Evolutionary conservation across 2,329 filamentous ascomycete species (phyloP), one percentile per base, ranked within the genome.

Genomic region (Biscogniauxia sp.): DNA sequence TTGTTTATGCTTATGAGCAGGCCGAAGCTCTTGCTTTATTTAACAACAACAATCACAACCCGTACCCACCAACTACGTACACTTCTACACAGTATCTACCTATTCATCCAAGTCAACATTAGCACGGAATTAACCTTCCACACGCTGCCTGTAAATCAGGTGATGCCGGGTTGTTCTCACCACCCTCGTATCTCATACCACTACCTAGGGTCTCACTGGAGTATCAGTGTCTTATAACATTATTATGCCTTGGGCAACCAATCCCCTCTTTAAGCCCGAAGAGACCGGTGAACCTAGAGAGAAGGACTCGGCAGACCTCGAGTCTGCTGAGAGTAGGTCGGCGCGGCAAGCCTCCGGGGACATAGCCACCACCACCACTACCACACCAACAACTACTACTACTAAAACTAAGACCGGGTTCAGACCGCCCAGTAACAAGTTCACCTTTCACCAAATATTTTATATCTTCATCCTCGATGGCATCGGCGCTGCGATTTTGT

Each of bases 391-490:
- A 7, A 53, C n/a, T 23, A 53, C 45, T 23, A 53, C 45, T 50
- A 20, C 20, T 32, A 60, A 63, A n/a, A 54, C 61, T 45, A 58
- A 56, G 20, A 2, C 37, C 7, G 15, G 37, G 15, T 63, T 71
- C 60, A 69, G 64, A 37, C 59, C 61, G 49, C 78, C 81, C 19
- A 81, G 75, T 50, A 58, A 68, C 5, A 66, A 66, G n/a, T 66
- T 81, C 28, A 82, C 78, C 2, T 63, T 61, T 0, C 77, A 79
- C 60, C 81, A 84, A 63, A 60, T 78, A 20, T 77, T 82, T 59
- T 84, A 84, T 68, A 73, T 84, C 15, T 78, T 83, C 53, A 66
- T 78, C 1, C 65, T 82, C 2, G 77, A 82, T 59, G 82, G 80
- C 3, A 25, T 84, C 37, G 78, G 78, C 15, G 79, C 79, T 9